Conservation (phyloP, 768 basidiomycete genomes). For the Porpolomopsis calyptriformis region DNA sequence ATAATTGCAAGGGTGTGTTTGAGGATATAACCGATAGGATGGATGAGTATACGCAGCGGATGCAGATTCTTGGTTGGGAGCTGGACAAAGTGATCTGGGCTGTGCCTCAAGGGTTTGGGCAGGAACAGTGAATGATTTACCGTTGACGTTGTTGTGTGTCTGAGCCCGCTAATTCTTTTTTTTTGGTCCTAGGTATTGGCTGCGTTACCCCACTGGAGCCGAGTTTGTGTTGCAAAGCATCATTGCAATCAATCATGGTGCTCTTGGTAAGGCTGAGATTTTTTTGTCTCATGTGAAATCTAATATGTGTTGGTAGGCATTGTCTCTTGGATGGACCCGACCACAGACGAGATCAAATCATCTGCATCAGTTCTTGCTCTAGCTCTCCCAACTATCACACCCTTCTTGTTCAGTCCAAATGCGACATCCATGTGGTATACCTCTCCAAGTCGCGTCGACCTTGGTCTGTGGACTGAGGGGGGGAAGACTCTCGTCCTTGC, state of each 20-base stretch:
- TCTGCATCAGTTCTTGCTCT: constrained; percentile 40
- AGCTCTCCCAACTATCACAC: constrained; percentile 33
- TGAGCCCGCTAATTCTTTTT: neutral
- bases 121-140: constrained; percentile 35
- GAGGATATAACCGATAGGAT: constrained; percentile 60
- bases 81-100: constrained; percentile 64
- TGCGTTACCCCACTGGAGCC: constrained; percentile 51
- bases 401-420: constrained; percentile 34
- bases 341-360: constrained; percentile 39
- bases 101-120: constrained; percentile 72
- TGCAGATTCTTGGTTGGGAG: constrained; percentile 58
- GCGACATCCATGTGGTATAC: constrained; percentile 33
- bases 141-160: neutral
- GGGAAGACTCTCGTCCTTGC: constrained; percentile 36
- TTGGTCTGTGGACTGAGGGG: constrained; percentile 40
- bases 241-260: constrained; percentile 63
- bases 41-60: constrained; percentile 50
- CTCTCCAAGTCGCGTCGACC: constrained; percentile 30
- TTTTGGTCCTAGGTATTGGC: constrained; percentile 36
- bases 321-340: constrained; percentile 47
- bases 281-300: neutral
- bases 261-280: constrained; percentile 30
- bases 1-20: constrained; percentile 58
- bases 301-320: constrained; percentile 23
- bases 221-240: constrained; percentile 60